Evolutionary conservation across 164 flowering plant genomes (phyloP).

Genomic region (grape (Vitis vinifera)): DNA sequence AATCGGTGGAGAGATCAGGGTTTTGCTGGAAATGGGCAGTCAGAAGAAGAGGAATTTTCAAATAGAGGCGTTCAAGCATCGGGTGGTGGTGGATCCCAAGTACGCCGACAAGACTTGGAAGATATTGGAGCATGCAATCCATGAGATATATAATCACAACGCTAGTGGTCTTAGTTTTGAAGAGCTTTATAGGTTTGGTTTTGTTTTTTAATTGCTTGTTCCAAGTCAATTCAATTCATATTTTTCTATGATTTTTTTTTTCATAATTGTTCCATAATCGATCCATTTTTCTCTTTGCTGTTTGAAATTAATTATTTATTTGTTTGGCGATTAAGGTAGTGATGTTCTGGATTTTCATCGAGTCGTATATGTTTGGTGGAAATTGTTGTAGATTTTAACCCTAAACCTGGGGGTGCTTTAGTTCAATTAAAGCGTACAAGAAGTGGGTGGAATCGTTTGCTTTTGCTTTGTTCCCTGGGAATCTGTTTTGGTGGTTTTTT

Average conservation of each 20-base stretch:
- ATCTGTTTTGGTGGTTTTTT: no score
- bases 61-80: constrained; percentile 88
- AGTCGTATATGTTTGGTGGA: no score
- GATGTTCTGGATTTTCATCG: no score
- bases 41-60: constrained; percentile 85
- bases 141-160: constrained; percentile 92
- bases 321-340: no score
- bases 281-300: no score
- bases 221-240: not conserved
- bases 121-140: constrained; percentile 91
- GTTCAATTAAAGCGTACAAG: no score
- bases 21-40: constrained; percentile 44
- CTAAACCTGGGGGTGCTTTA: no score
- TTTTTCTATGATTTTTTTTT: not conserved
- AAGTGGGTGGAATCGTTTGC: no score
- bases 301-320: no score
- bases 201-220: not conserved
- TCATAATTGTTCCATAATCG: not conserved
- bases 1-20: not conserved
- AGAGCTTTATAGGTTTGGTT: constrained; percentile 77
- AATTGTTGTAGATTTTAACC: no score
- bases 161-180: constrained; percentile 95
- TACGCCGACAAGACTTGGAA: constrained; percentile 96
- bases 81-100: constrained; percentile 90
- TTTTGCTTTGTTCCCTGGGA: no score